Evolutionary conservation across 257 asterid species (phyloP).

Genomic region (Nyctanthes arbortristis): DNA sequence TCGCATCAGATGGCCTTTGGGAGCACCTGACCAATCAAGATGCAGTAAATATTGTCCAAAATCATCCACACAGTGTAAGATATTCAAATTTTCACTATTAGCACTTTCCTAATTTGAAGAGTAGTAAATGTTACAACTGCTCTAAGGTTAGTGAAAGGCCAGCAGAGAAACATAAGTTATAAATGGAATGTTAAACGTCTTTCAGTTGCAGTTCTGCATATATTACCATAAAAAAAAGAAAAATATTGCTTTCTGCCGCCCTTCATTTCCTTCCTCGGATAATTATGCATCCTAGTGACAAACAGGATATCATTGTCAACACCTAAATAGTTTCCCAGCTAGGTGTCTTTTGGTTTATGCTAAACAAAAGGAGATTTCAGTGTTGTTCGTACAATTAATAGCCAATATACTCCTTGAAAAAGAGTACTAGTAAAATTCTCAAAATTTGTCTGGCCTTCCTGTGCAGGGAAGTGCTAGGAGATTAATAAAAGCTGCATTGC

Average conservation of each 20-base stretch:
- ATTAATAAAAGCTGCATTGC: slow-evolving; percentile 75
- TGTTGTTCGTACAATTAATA: too few relatives aligned
- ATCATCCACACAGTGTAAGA: slow-evolving; percentile 63
- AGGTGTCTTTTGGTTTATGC: too few relatives aligned
- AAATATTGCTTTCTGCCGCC: not conserved
- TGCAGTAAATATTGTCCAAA: slow-evolving; percentile 73
- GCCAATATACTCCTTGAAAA: too few relatives aligned
- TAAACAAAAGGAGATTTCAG: too few relatives aligned
- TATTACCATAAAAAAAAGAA: too few relatives aligned
- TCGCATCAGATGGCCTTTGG: slow-evolving; percentile 89
- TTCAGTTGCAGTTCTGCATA: too few relatives aligned
- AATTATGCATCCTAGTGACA: too few relatives aligned
- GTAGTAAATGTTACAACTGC: not conserved
- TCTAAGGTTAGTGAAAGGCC: not conserved
- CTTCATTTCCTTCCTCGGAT: too few relatives aligned
- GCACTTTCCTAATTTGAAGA: slow-evolving; percentile 1
- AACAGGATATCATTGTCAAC: too few relatives aligned
- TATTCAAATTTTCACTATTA: not conserved
- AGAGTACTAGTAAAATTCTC: too few relatives aligned
- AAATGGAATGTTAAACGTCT: too few relatives aligned
- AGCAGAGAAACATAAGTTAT: not conserved
- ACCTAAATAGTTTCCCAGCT: too few relatives aligned
- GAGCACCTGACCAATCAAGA: slow-evolving; percentile 84
- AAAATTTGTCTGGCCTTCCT: not conserved
- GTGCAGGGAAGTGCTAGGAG: slow-evolving; percentile 82